Evolutionary conservation across 2,329 filamentous ascomycete genomes (phyloP).

Genomic region (Penicillium aurantiogriseum): DNA sequence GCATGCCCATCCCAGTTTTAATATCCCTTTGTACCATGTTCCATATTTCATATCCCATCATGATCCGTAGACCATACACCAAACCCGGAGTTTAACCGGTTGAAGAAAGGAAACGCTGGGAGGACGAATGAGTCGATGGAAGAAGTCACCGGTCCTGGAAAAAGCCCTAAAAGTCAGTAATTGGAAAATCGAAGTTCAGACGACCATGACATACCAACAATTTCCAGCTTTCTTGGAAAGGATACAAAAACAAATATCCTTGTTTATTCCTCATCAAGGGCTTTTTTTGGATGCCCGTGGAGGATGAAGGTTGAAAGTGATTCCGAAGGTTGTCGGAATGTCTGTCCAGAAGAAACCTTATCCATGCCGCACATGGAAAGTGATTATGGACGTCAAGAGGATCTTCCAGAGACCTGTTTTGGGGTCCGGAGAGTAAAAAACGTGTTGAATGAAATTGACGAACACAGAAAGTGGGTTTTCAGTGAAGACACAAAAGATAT

Average conservation of each 20-base stretch:
- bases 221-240: background rate
- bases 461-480: background rate
- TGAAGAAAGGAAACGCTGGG: background rate
- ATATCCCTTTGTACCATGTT: conserved; percentile 1
- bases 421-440: background rate
- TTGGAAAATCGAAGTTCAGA: background rate
- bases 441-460: background rate
- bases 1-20: background rate
- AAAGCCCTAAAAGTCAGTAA: background rate
- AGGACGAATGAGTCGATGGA: background rate
- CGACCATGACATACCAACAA: background rate
- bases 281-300: background rate
- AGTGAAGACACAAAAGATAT: background rate
- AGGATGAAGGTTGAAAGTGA: background rate
- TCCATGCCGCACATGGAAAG: background rate
- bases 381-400: background rate
- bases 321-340: background rate
- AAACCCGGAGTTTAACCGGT: background rate
- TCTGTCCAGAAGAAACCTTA: background rate
- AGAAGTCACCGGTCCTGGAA: background rate
- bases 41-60: background rate
- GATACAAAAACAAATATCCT: too few species aligned
- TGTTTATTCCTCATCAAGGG: background rate
- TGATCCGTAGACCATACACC: background rate
- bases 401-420: background rate